Evolutionary conservation across 139 green algal species (phyloP).

Genomic region (Bryopsis sp.): DNA sequence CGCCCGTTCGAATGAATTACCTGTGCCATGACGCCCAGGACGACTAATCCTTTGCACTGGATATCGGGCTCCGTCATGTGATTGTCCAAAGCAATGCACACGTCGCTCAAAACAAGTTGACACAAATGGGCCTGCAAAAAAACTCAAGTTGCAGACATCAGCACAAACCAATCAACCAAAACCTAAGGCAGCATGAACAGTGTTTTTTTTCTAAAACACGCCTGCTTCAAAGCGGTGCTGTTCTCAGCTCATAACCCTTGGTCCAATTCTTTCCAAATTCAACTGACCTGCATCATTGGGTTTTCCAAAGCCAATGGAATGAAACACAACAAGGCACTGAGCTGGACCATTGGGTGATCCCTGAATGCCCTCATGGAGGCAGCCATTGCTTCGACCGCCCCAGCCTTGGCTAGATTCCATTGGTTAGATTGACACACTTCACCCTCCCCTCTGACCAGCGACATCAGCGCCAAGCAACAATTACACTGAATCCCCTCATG

Average conservation of each 20-base stretch:
- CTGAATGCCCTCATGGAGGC: conserved; percentile 29
- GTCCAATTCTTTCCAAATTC: background rate
- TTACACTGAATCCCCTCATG: conserved; percentile 47
- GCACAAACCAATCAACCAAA: no score
- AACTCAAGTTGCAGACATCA: no score
- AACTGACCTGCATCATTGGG: conserved; percentile 44
- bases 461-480: conserved; percentile 50
- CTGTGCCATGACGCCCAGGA: conserved; percentile 53
- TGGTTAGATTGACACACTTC: conserved; percentile 43
- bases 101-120: conserved; percentile 23
- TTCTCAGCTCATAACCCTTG: background rate
- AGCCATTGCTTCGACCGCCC: conserved; percentile 46
- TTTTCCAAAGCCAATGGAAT: conserved; percentile 51
- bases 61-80: conserved; percentile 40
- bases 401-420: conserved; percentile 37
- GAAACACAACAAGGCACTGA: conserved; percentile 50
- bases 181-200: no score
- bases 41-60: conserved; percentile 48
- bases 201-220: no score
- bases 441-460: conserved; percentile 39
- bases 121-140: conserved; percentile 30
- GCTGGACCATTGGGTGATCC: conserved; percentile 44
- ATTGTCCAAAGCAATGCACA: conserved; percentile 30
- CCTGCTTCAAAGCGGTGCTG: no score
- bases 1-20: no score